A percentile compares a stretch with the other conserved stretches of the same genome.
Conservation (phyloP, 78 protist genomes). For the Chrysochromulina tobinii region DNA sequence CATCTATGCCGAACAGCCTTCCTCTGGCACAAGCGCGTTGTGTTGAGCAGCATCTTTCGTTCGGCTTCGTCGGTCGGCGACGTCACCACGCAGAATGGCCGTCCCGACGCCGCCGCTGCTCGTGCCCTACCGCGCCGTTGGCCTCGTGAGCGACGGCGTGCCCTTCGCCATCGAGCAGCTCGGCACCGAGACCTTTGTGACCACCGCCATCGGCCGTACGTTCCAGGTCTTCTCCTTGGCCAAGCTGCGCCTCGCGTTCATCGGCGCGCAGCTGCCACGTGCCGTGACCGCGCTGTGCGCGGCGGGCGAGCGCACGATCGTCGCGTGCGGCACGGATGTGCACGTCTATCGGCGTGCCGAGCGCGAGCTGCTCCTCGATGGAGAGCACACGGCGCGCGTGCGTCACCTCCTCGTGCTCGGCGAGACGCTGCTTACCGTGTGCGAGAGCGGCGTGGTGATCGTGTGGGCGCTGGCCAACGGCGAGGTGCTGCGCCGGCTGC, state of each 20-base stretch:
- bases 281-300: neutral
- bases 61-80: too few relatives aligned
- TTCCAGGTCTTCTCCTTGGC: slow-evolving; percentile 25
- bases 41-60: too few relatives aligned
- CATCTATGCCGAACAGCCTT: too few relatives aligned
- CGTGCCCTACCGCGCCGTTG: slow-evolving; percentile 16
- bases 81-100: neutral
- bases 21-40: too few relatives aligned
- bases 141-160: neutral
- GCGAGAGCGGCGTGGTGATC: neutral
- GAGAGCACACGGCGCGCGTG: neutral
- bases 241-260: neutral
- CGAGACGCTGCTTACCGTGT: neutral
- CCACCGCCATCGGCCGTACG: slow-evolving; percentile 3
- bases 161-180: neutral
- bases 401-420: neutral
- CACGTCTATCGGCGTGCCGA: neutral
- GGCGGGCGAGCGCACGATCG: neutral
- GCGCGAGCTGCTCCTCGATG: too few relatives aligned
- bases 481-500: neutral
- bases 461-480: neutral
- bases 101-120: neutral
- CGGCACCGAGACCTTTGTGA: slow-evolving; percentile 12
- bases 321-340: neutral
- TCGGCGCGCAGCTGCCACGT: neutral